phyloP scores from a whole-genome alignment of 768 basidiomycete genomes.

The Lactarius vividus region DNA sequence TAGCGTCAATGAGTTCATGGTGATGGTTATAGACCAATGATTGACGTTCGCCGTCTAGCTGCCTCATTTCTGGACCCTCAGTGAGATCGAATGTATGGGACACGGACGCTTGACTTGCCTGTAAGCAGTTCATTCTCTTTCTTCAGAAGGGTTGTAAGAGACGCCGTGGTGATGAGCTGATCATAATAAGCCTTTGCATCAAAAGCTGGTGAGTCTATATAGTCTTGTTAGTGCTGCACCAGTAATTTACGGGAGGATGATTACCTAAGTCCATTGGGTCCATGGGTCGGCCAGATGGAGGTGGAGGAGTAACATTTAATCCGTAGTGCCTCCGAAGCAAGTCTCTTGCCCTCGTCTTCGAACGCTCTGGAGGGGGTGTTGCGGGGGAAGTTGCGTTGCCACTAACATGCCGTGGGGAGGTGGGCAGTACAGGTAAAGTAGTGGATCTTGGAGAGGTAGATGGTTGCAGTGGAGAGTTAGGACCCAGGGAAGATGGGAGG shows the following conservation, averaged over 20 bases:
- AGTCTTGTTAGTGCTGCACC: slow-evolving; percentile 11
- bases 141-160: slow-evolving; percentile 69
- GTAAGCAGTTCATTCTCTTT: slow-evolving; percentile 78
- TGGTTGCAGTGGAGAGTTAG: slow-evolving; percentile 15
- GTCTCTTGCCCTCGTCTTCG: slow-evolving; percentile 58
- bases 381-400: slow-evolving; percentile 9
- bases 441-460: slow-evolving; percentile 4
- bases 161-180: slow-evolving; percentile 78
- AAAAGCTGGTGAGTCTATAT: slow-evolving; percentile 77
- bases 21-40: slow-evolving; percentile 94
- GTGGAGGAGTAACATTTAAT: slow-evolving; percentile 69
- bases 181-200: slow-evolving; percentile 85
- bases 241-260: slow-evolving; percentile 27
- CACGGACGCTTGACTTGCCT: slow-evolving; percentile 41
- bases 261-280: slow-evolving; percentile 84
- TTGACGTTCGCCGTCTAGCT: slow-evolving; percentile 85
- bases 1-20: slow-evolving; percentile 91
- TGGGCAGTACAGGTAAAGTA: neutral
- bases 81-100: neutral
- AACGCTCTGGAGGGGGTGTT: slow-evolving; percentile 23
- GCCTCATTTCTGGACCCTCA: slow-evolving; percentile 66
- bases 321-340: slow-evolving; percentile 86
- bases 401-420: slow-evolving; percentile 5
- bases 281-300: slow-evolving; percentile 50
- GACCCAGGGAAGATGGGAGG: slow-evolving; percentile 22